phyloP scores from a whole-genome alignment of 345 rosid species.

The Tarenaya hassleriana region DNA sequence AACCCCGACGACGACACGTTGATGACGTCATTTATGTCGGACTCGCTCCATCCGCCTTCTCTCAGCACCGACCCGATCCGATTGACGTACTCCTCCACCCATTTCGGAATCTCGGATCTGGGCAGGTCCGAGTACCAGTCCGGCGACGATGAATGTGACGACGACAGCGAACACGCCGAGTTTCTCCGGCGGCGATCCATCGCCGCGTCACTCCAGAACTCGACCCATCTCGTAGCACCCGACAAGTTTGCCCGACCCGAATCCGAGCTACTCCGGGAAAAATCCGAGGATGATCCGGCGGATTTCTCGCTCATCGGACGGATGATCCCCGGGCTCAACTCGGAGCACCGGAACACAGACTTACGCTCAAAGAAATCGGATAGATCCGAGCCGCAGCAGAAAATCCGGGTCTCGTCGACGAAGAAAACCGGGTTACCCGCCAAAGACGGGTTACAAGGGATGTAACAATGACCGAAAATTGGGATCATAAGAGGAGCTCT shows the following conservation, averaged over 20 bases:
- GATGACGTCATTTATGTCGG: conserved; percentile 67
- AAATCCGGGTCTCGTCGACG: conserved; percentile 66
- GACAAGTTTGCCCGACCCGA: conserved; percentile 30
- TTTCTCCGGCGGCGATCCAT: conserved; percentile 60
- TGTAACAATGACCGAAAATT: conserved; percentile 71
- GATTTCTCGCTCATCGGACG: conserved; percentile 48
- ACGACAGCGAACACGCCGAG: conserved; percentile 42
- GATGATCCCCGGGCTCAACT: conserved; percentile 33
- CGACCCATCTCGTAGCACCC: conserved; percentile 74
- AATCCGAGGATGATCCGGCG: conserved; percentile 40
- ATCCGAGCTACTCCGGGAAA: conserved; percentile 54
- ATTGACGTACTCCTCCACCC: conserved; percentile 73
- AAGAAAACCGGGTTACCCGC: conserved; percentile 83
- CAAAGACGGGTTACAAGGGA: conserved; percentile 78
- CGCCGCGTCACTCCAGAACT: conserved; percentile 81
- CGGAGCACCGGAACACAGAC: conserved; percentile 46
- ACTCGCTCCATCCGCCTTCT: conserved; percentile 85
- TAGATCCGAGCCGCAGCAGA: conserved; percentile 78
- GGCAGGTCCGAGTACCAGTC: conserved; percentile 67
- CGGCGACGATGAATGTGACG: conserved; percentile 64
- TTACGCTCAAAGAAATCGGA: conserved; percentile 69
- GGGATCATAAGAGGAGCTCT: conserved; percentile 75
- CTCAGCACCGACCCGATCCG: conserved; percentile 76
- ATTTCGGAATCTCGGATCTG: conserved; percentile 57
- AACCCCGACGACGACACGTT: conserved; percentile 84